phyloP scores from a whole-genome alignment of 164 flowering plant genomes.

The Nelumbo lutea region DNA sequence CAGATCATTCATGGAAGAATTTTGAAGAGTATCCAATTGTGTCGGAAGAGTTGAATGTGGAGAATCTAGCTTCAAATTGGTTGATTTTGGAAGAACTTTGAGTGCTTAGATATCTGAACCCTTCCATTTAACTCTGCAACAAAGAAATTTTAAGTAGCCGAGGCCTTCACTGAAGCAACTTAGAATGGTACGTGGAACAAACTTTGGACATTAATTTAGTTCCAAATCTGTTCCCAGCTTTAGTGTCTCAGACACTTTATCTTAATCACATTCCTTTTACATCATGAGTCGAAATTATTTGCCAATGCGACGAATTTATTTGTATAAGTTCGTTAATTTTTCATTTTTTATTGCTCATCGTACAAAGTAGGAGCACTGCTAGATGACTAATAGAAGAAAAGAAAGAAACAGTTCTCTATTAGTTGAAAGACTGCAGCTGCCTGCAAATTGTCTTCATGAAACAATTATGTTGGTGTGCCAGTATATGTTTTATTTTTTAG shows the following conservation, averaged over 20 bases:
- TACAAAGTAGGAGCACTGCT: too few relatives aligned
- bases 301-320: too few relatives aligned
- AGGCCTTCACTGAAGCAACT: neutral
- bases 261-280: neutral
- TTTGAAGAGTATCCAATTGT: neutral
- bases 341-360: too few relatives aligned
- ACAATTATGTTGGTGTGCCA: too few relatives aligned
- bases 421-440: too few relatives aligned
- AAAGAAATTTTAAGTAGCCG: neutral
- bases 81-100: neutral
- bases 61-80: neutral
- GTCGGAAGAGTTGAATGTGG: neutral
- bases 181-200: constrained; percentile 3
- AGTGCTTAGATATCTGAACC: neutral
- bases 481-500: too few relatives aligned
- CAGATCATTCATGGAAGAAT: neutral
- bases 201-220: neutral
- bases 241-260: neutral
- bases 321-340: too few relatives aligned
- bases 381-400: too few relatives aligned
- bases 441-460: too few relatives aligned
- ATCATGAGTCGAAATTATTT: too few relatives aligned
- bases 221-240: neutral
- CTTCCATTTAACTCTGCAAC: neutral
- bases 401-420: too few relatives aligned